These are phyloP conservation scores for Prunus mira DNA, from an alignment of 306 rosid genomes.

Conservation along the genomic window DNA sequence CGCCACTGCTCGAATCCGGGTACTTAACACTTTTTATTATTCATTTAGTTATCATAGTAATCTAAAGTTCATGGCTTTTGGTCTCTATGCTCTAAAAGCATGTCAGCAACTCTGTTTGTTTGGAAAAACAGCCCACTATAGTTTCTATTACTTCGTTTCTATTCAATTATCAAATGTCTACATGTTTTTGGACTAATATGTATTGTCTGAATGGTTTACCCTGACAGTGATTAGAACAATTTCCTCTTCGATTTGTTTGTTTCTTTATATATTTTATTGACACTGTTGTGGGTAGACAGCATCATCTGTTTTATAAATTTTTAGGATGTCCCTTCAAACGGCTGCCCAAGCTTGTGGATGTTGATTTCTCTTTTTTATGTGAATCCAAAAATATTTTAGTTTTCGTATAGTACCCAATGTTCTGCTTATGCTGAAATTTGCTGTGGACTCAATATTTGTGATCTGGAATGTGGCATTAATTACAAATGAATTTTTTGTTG, in stretches of 20 bases:
- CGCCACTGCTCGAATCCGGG: conserved; percentile 95
- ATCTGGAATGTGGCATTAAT: not conserved
- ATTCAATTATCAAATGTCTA: not conserved
- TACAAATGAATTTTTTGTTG: conserved; percentile 1
- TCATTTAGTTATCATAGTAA: not conserved
- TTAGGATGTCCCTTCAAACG: not conserved
- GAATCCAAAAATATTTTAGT: not conserved
- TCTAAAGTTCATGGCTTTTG: not conserved
- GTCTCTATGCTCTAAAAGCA: not conserved
- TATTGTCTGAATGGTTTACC: not conserved
- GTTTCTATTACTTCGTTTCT: not conserved
- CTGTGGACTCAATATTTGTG: not conserved
- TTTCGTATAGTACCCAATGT: not conserved
- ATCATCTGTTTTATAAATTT: not conserved
- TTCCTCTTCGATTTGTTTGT: not conserved
- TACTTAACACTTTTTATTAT: conserved; percentile 18
- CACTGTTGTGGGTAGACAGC: not conserved
- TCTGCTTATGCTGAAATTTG: not conserved
- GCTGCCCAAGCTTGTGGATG: not conserved
- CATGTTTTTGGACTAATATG: not conserved
- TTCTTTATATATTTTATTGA: not conserved
- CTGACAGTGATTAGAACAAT: not conserved
- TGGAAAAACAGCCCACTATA: not conserved
- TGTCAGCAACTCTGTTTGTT: not conserved
- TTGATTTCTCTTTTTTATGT: not conserved